Conservation (phyloP, 164 flowering plant species). For the Tetracentron sinense region DNA sequence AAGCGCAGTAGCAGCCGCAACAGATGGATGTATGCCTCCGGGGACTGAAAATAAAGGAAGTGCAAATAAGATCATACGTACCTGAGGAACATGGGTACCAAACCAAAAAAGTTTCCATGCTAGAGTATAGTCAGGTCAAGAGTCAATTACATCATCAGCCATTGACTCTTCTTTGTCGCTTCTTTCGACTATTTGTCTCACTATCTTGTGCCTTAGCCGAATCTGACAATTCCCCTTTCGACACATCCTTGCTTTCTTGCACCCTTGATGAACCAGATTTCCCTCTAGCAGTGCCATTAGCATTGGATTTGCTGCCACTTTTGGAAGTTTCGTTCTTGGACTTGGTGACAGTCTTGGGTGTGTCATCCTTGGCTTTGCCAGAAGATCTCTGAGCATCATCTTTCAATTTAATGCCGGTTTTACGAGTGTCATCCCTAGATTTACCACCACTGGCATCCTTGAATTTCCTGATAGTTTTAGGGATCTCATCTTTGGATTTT, state of each 20-base stretch:
- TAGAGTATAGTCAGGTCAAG: background rate
- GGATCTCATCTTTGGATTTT: conserved; percentile 27
- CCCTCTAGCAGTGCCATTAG: conserved; percentile 19
- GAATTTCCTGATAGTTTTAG: conserved; percentile 28
- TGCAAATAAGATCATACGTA: background rate
- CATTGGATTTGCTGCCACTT: conserved; percentile 8
- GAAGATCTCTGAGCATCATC: conserved; percentile 6
- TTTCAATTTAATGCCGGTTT: conserved; percentile 21
- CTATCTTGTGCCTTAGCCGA: conserved; percentile 32
- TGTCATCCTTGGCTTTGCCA: conserved; percentile 12
- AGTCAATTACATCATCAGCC: conserved; percentile 13
- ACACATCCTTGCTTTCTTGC: conserved; percentile 11
- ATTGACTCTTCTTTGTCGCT: conserved; percentile 32
- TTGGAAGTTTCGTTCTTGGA: conserved; percentile 11
- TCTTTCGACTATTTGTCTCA: conserved; percentile 40
- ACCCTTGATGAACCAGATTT: conserved; percentile 14
- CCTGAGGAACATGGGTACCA: background rate
- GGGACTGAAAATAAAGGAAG: background rate
- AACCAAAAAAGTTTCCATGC: background rate
- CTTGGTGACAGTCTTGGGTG: conserved; percentile 12
- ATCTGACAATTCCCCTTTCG: conserved; percentile 31
- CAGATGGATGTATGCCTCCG: background rate
- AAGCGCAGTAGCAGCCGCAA: background rate
- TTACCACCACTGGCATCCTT: conserved; percentile 26
- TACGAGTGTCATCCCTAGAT: conserved; percentile 27